Conservation (phyloP, 768 basidiomycete species). For the Tulasnella sp. region DNA sequence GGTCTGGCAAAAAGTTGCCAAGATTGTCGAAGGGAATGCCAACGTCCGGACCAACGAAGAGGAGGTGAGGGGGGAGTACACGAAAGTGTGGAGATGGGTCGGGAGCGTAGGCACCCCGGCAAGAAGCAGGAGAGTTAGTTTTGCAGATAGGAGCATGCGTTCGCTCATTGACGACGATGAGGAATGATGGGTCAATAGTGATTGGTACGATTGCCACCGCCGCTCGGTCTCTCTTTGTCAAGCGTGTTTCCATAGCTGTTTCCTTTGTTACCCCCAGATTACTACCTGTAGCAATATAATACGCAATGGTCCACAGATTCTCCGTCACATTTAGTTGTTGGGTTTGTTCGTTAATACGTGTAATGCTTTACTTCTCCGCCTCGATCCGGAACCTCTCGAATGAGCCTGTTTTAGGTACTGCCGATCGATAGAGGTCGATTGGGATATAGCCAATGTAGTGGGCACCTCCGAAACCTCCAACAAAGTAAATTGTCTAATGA, state of each 20-base stretch:
- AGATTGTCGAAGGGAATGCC: slow-evolving; percentile 81
- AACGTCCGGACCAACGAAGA: slow-evolving; percentile 83
- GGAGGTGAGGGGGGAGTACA: slow-evolving; percentile 79
- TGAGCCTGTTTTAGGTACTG: not conserved
- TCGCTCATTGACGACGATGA: slow-evolving; percentile 10
- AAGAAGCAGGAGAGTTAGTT: slow-evolving; percentile 21
- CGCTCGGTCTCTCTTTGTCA: not conserved
- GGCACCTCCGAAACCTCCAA: slow-evolving; percentile 51
- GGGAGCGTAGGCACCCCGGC: slow-evolving; percentile 39
- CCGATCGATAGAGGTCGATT: slow-evolving; percentile 41
- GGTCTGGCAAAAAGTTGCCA: slow-evolving; percentile 80
- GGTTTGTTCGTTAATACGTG: not conserved
- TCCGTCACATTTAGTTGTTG: not conserved
- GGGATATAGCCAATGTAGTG: slow-evolving; percentile 55
- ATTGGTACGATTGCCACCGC: not conserved
- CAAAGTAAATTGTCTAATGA: slow-evolving; percentile 47
- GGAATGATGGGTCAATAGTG: not conserved
- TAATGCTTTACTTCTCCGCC: not conserved
- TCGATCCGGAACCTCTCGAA: not conserved
- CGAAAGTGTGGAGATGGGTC: slow-evolving; percentile 89
- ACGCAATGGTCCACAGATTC: not conserved
- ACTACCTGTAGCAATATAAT: not conserved
- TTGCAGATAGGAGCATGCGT: slow-evolving; percentile 13
- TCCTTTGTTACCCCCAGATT: not conserved
- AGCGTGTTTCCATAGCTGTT: not conserved